Percentiles rank a stretch among this genome's conserved stretches.
phyloP scores from a whole-genome alignment of 106 monocot species.

The Phalaenopsis equestris region DNA sequence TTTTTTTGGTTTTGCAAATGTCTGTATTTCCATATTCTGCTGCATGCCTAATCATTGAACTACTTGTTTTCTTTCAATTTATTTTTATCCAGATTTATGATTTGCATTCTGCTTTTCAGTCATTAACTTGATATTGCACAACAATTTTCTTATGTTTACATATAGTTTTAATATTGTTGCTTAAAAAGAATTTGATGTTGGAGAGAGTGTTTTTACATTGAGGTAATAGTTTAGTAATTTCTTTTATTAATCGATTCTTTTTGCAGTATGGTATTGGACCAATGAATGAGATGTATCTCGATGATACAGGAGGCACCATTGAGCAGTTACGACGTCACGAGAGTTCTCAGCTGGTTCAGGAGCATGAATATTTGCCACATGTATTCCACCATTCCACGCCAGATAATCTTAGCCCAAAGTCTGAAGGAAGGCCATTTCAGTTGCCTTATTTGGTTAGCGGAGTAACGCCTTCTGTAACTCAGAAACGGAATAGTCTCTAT shows the following conservation, averaged over 20 bases:
- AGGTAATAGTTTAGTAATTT: background rate
- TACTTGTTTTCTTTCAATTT: background rate
- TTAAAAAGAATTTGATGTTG: background rate
- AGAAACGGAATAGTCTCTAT: slow-evolving; percentile 22
- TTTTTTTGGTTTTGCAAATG: slow-evolving; percentile 1
- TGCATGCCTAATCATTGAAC: background rate
- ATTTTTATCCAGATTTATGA: background rate
- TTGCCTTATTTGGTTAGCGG: slow-evolving; percentile 22
- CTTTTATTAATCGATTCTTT: background rate
- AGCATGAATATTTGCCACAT: slow-evolving; percentile 28
- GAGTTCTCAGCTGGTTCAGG: slow-evolving; percentile 23
- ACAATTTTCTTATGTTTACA: background rate
- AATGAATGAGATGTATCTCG: slow-evolving; percentile 30
- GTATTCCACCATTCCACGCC: slow-evolving; percentile 20
- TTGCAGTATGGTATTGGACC: slow-evolving; percentile 53
- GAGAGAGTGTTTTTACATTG: slow-evolving; percentile 1
- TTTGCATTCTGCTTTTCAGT: background rate
- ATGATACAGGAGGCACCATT: slow-evolving; percentile 15
- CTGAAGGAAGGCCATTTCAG: slow-evolving; percentile 27
- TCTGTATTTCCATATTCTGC: background rate
- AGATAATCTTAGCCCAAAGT: slow-evolving; percentile 31
- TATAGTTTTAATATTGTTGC: background rate
- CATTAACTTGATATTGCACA: background rate
- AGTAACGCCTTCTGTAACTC: slow-evolving; percentile 12
- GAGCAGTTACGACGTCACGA: slow-evolving; percentile 20